Evolutionary conservation across 495 filamentous ascomycete species (phyloP), one percentile per base, ranked within the genome.

Genomic region (Talaromyces trachyspermus): DNA sequence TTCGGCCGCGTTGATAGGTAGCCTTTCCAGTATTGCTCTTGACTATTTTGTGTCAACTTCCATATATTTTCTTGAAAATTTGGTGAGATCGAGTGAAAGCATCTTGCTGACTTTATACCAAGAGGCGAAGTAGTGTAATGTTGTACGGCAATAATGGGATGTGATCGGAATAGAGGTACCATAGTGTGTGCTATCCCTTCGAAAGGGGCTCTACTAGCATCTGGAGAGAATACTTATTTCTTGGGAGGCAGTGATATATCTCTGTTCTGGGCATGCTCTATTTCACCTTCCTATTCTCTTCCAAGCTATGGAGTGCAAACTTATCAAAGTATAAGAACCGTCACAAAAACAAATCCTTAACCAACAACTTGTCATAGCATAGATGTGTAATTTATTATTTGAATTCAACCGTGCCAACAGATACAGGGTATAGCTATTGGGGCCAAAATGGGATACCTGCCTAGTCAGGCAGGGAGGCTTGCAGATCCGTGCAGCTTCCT

Each of bases 91-190:
- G 29, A 32, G 29, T 32, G 10, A n/a, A 32, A 32, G 14, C 14
- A n/a, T 32, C 29, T 32, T n/a, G 10, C 14, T n/a, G 14, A 32
- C 14, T 10, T 32, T 32, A n/a, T 32, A 2, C 29, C 29, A 4
- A 32, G 1, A 95, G 64, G 17, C 90, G 77, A 23, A 95, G 65
- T 86, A 86, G 94, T 30, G 75, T 75, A 11, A 77, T 68, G 15
- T 60, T 59, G 0, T 50, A 27, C 10, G 20, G 2, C 35, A 55
- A 49, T 6, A 12, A 30, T 30, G 6, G 27, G 12, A 12, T 30
- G 12, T n/a, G n/a, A n/a, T n/a, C n/a, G n/a, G n/a, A n/a, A n/a
- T n/a, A n/a, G n/a, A n/a, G n/a, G n/a, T n/a, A n/a, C n/a, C n/a
- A n/a, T n/a, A n/a, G n/a, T n/a, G n/a, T n/a, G n/a, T n/a, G n/a